Base-by-base conservation (phyloP, 768 basidiomycete species). In the Trametes gibbosa region DNA sequence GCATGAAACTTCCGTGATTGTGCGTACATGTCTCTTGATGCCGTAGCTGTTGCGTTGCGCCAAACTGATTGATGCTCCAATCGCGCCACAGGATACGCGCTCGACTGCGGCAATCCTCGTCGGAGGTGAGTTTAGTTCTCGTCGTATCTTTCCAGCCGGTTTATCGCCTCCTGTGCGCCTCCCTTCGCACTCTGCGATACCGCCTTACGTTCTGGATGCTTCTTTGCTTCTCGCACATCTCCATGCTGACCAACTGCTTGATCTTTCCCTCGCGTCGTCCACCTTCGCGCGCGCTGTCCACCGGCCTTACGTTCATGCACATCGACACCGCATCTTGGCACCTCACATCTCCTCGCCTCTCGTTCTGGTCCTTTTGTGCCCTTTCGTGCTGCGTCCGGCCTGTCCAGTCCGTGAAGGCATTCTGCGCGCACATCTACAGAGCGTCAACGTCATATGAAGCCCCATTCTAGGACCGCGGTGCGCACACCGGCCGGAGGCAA, bases 1-100 rank as follows among this genome's bases (percentile, higher is more conserved):
- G 61, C 82, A 89, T 64, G 83, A 86, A 65, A 89, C 87, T 0
- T 86, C 86, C 39, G 87, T 87, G 5, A 82, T 88, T 45, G 87
- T 87, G 66, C 51, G 85, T 79, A 12, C 52, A 17, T 37, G 5
- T 29, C 12, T 50, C 19, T 21, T 27, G 40, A 8, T 10, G 29
- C 5, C 29, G 29, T 10, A 5, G 29, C 29, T 32, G 29, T 10
- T 32, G 29, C 13, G 56, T 10, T 25, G 14, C 0, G 29, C 1
- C 27, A 51, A 19, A 51, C 50, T 19, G 45, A 45, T 16, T 17
- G 24, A 43, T 32, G 29, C 29, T n/a, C 35, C 29, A 41, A 41
- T 39, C 35, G 48, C 39, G 46, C 48, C 37, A 5, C 23, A 78
- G 77, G 76, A 78, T 59, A 78, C 74, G 5, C 50, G 65, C 29